Conservation (phyloP, 352 stramenopile genomes). For the Halophytophthora polymorphica region DNA sequence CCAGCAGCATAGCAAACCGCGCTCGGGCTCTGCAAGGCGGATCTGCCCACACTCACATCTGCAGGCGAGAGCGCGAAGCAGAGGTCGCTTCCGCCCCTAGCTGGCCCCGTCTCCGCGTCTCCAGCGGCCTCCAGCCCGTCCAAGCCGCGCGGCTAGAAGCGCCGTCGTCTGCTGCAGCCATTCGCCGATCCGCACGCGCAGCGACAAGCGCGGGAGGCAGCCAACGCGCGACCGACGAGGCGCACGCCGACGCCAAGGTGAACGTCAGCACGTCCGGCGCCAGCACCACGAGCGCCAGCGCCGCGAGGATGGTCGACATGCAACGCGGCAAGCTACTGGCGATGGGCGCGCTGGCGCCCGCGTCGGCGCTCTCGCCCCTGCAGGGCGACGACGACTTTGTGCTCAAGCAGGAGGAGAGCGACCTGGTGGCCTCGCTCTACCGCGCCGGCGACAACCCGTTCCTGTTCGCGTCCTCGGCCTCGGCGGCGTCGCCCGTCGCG, state of each 20-base stretch:
- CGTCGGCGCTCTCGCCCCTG: conserved; percentile 17
- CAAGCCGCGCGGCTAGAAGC: too few relatives aligned
- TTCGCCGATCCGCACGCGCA: too few relatives aligned
- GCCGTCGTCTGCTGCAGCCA: too few relatives aligned
- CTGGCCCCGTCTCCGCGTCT: too few relatives aligned
- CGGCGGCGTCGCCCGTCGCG: neutral
- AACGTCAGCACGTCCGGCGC: neutral
- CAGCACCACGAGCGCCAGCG: neutral
- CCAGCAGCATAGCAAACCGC: neutral
- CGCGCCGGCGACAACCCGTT: conserved; percentile 9
- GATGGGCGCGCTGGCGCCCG: conserved; percentile 1
- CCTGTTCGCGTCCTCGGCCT: conserved; percentile 10
- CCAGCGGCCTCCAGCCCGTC: too few relatives aligned
- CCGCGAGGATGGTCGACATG: conserved; percentile 4
- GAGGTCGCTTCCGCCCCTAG: too few relatives aligned
- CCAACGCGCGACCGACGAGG: neutral
- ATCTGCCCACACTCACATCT: too few relatives aligned
- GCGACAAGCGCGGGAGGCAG: too few relatives aligned
- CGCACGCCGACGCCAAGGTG: neutral
- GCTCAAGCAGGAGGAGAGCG: conserved; percentile 27
- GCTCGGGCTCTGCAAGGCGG: too few relatives aligned
- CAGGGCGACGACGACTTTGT: conserved; percentile 20
- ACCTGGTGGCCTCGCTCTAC: conserved; percentile 13
- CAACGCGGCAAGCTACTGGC: conserved; percentile 13
- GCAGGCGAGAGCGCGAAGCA: too few relatives aligned